Conservation (phyloP, 441 rosid genomes). For the Populus hybrid region DNA sequence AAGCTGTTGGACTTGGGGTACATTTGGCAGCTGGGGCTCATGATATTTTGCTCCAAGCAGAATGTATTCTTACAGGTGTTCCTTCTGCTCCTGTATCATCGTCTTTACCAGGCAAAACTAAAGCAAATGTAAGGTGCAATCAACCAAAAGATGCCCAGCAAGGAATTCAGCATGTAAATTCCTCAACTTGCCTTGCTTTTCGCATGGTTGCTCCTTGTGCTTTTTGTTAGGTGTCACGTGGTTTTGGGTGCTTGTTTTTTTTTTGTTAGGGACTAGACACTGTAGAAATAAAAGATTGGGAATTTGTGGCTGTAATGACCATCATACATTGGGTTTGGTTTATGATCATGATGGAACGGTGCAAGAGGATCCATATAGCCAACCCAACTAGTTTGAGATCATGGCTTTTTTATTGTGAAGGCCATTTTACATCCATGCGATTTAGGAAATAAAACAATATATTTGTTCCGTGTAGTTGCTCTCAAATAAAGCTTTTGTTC, state of each 20-base stretch:
- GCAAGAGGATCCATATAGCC: neutral
- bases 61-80: constrained; percentile 50
- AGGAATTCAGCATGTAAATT: constrained; percentile 80
- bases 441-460: neutral
- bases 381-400: neutral
- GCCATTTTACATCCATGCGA: neutral
- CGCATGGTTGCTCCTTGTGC: neutral
- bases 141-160: constrained; percentile 91
- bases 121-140: constrained; percentile 63
- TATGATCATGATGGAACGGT: too few relatives aligned
- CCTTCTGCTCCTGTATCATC: constrained; percentile 51
- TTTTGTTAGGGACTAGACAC: neutral
- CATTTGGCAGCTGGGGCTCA: constrained; percentile 95
- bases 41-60: constrained; percentile 80
- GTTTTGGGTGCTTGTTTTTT: neutral
- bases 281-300: neutral
- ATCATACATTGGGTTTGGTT: too few relatives aligned
- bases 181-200: neutral
- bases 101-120: constrained; percentile 41
- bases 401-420: neutral
- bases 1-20: constrained; percentile 95
- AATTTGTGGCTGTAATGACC: neutral
- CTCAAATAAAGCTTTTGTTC: neutral
- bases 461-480: neutral
- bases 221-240: neutral